A percentile compares a stretch with the other conserved stretches of the same genome.
Conservation (phyloP, 192 early-diverging fungal genomes). For the Dimargaris verticillata region DNA sequence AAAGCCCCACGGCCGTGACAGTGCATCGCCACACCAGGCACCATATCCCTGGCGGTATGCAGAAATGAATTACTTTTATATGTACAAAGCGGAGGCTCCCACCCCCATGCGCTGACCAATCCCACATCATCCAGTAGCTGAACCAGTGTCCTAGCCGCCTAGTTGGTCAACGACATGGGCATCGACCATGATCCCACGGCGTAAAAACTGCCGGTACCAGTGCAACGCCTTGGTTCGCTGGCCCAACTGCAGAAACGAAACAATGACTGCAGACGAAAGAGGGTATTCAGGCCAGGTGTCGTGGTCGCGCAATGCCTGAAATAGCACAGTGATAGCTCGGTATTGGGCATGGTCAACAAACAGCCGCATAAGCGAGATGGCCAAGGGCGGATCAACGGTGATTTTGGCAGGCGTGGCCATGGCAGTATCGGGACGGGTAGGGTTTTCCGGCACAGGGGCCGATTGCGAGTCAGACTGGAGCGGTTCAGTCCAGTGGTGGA, state of each 20-base stretch:
- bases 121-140: no score
- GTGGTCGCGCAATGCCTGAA: neutral
- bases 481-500: neutral
- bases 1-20: no score
- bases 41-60: no score
- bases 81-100: no score
- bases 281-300: neutral
- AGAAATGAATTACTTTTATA: no score
- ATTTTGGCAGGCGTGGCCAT: no score
- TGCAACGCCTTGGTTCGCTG: neutral
- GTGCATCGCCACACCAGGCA: no score
- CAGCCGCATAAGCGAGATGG: neutral
- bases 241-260: neutral
- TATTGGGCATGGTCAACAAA: neutral
- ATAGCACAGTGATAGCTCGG: neutral
- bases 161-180: conserved; percentile 1
- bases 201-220: conserved; percentile 2
- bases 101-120: no score
- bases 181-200: neutral
- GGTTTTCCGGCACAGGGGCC: neutral
- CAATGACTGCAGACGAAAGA: neutral
- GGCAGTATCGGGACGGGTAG: neutral
- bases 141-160: neutral
- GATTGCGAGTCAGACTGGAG: neutral
- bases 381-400: neutral